A percentile compares a stretch with the other conserved stretches of the same genome.
phyloP scores from a whole-genome alignment of 2,329 filamentous ascomycete genomes.

The Ascochyta lentis region DNA sequence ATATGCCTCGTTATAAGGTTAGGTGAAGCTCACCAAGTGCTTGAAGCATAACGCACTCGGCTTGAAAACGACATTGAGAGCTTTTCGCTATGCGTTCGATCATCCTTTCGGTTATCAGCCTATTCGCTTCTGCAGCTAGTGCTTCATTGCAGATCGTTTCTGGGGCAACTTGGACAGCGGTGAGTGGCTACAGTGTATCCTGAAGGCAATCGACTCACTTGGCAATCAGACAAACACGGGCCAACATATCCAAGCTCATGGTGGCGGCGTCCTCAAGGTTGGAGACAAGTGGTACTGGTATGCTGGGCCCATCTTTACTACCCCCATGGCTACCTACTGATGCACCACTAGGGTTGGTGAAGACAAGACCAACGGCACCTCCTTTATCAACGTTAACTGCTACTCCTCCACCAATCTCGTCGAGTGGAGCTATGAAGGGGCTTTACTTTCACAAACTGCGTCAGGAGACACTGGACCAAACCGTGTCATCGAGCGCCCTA shows the following conservation, averaged over 20 bases:
- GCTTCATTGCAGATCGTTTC: constrained; percentile 49
- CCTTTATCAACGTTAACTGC: constrained; percentile 71
- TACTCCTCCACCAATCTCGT: constrained; percentile 69
- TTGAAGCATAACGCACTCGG: neutral
- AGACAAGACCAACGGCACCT: constrained; percentile 68
- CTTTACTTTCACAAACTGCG: constrained; percentile 61
- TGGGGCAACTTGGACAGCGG: constrained; percentile 50
- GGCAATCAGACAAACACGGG: constrained; percentile 49
- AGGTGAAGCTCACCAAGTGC: neutral
- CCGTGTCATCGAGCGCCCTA: constrained; percentile 71
- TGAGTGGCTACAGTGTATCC: constrained; percentile 12
- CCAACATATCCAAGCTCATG: constrained; percentile 70
- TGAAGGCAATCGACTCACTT: constrained; percentile 6
- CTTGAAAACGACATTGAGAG: neutral
- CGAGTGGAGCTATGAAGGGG: constrained; percentile 68
- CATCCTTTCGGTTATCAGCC: constrained; percentile 13
- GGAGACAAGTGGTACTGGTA: constrained; percentile 64
- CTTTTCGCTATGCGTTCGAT: constrained; percentile 29
- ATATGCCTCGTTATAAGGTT: neutral
- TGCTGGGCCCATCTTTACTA: neutral
- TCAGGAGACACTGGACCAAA: constrained; percentile 66
- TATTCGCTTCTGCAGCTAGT: constrained; percentile 28
- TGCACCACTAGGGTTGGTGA: constrained; percentile 64
- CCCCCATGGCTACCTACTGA: neutral
- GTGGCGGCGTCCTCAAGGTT: constrained; percentile 67